Evolutionary conservation across 2,329 filamentous ascomycete species (phyloP), one percentile per base, ranked within the genome.

Genomic region (Epichloe typhina): DNA sequence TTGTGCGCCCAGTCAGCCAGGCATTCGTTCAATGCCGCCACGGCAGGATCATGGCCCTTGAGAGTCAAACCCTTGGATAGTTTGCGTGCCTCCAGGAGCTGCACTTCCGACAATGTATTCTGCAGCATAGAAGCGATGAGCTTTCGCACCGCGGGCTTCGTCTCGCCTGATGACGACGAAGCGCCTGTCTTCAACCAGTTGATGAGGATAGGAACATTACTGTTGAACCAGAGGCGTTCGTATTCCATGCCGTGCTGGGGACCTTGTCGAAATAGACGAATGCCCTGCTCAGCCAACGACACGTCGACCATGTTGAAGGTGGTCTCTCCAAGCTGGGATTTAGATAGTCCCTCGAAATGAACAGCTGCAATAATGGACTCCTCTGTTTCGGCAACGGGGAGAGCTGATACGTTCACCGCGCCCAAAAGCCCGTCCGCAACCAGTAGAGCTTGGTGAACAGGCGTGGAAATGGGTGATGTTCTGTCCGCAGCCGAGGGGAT

Each of bases 361-460:
- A 87, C 73, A 4, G 79, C 82, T 48, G 69, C 75, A 58, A 65
- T 72, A 59, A 77, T 76, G 54, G 66, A 69, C 50, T 66, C 66
- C 53, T 61, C 55, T 57, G 63, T 63, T 53, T 67, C 62, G 1
- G 68, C 46, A 37, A 70, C 54, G 17, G 72, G 66, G 45, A 77
- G 61, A 8, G 70, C 61, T 5, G 75, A 64, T 6, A 79, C 57
- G 2, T 75, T 71, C 5, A 83, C 72, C 1, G 84, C 79, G 7
- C 85, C 88, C 49, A 78, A 70, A 2, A 95, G 68, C 0, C 88
- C 89, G 46, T 86, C 76, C 0, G 81, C 82, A 8, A 95, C 76
- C 9, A 96, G 59, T 15, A 96, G 67, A 1, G 84, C 80, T 62
- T 83, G 86, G 62, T 97, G 91, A 1, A 96, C 88, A 0, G 91